Evolutionary conservation across 768 basidiomycete species (phyloP), one percentile per base, ranked within the genome.

Genomic region (Tulasnella sp.): DNA sequence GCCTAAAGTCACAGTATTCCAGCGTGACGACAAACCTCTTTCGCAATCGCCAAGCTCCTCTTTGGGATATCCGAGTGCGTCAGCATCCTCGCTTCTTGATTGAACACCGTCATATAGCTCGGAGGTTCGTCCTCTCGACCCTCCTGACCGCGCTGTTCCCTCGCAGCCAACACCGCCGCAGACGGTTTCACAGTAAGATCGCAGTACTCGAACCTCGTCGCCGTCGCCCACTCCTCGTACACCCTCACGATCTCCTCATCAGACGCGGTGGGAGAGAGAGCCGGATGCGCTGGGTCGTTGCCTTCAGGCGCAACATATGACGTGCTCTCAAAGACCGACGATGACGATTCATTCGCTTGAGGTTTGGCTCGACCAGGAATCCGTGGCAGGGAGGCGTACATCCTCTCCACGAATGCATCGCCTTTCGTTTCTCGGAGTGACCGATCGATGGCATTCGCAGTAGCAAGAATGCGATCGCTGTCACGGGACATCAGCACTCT

Each of bases 31-130:
- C 66, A 32, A 19, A 84, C 86, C 78, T 94, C 91, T 71, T 96
- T 97, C 3, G 93, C 93, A 60, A 97, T 96, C 8, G 92, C 92
- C 58, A 96, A 73, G 1, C 87, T 91, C 41, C 93, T 77, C 69
- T 89, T 93, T 4, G 91, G 90, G 53, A 92, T 86, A 65, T 89
- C 86, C 19, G 86, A 83, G 63, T 80, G 81, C 3, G 83, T 82
- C 27, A 91, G 72, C 81, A 88, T 84, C 27, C 88, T 76, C 19
- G 86, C 86, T 67, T 92, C 89, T 62, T 77, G 81, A 65, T 84
- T 84, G 70, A 77, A 92, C 67, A 77, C 82, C 65, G 84, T 86
- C 67, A 88, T 89, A 71, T 83, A 92, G 65, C 84, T 79, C 2
- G 85, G 84, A 0, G 76, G 69, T 15, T 60, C 57, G 31, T 61